These are phyloP conservation scores for Chamaenerion angustifolium DNA, from an alignment of 345 rosid species.

Conservation along the genomic window DNA sequence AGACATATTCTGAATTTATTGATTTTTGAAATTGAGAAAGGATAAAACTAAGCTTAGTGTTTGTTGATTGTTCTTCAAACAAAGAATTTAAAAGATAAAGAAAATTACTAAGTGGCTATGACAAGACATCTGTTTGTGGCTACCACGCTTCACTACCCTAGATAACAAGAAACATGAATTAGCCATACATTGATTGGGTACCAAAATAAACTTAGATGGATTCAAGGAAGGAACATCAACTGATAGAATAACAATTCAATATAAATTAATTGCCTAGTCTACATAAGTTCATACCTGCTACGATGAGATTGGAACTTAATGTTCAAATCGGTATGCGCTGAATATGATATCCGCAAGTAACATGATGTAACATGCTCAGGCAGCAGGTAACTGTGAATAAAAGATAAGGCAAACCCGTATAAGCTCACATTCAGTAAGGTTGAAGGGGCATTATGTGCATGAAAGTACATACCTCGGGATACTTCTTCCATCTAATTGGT, in stretches of 20 bases:
- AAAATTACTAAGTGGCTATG: conserved; percentile 39
- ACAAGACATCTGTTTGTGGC: conserved; percentile 31
- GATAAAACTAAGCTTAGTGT: not conserved
- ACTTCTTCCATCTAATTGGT: conserved; percentile 91
- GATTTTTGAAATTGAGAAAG: not conserved
- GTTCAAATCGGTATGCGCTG: conserved; percentile 92
- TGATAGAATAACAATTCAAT: not conserved
- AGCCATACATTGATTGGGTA: conserved; percentile 19
- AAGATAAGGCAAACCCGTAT: too few species aligned
- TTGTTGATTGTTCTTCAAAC: not conserved
- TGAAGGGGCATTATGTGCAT: not conserved
- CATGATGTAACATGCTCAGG: conserved; percentile 67
- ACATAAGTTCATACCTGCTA: conserved; percentile 54
- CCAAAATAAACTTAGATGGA: conserved; percentile 1
- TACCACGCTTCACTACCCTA: conserved; percentile 52
- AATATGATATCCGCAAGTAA: conserved; percentile 76
- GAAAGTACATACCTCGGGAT: conserved; percentile 49
- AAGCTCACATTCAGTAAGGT: not conserved
- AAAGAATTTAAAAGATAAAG: conserved; percentile 20
- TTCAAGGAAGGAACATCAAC: not conserved
- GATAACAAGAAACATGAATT: conserved; percentile 26
- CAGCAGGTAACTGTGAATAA: conserved; percentile 52
- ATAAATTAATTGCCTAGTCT: conserved; percentile 1
- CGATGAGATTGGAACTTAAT: conserved; percentile 98
- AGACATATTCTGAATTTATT: too few species aligned